Evolutionary conservation across 257 asterid species (phyloP).

Genomic region (Gentiana straminea): DNA sequence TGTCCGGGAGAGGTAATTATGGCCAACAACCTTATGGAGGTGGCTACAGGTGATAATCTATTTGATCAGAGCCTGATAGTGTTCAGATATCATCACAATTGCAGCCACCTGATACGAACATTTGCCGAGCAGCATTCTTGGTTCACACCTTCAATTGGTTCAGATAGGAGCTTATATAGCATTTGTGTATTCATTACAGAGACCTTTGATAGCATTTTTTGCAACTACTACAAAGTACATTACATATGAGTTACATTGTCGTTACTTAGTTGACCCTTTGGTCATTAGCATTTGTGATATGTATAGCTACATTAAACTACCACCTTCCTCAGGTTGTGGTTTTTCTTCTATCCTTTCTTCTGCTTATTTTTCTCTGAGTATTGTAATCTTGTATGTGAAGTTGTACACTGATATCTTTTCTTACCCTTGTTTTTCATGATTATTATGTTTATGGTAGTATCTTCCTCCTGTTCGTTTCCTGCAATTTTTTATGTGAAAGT

Average conservation of each 20-base stretch:
- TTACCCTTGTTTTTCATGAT: not conserved
- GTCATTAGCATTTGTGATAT: constrained; percentile 22
- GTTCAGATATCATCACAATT: not conserved
- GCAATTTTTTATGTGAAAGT: too few species aligned
- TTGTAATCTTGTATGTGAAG: constrained; percentile 9
- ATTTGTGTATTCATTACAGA: constrained; percentile 27
- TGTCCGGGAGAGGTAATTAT: constrained; percentile 57
- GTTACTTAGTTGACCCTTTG: constrained; percentile 26
- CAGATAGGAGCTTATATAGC: constrained; percentile 18
- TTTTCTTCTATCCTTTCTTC: constrained; percentile 6
- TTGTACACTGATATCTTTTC: not conserved
- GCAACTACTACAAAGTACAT: constrained; percentile 13
- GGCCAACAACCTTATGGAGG: constrained; percentile 70
- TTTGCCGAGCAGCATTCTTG: constrained; percentile 9
- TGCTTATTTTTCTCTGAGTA: not conserved
- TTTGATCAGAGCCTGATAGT: constrained; percentile 5
- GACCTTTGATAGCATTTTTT: constrained; percentile 15
- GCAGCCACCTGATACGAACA: not conserved
- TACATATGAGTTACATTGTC: constrained; percentile 15
- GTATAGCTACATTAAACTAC: constrained; percentile 29
- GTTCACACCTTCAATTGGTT: constrained; percentile 19
- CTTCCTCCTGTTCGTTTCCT: too few species aligned
- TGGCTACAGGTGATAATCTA: constrained; percentile 53
- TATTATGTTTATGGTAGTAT: too few species aligned
- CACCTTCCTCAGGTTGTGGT: constrained; percentile 35